Conservation (phyloP, 768 basidiomycete genomes). For the Tricholoma sp. region DNA sequence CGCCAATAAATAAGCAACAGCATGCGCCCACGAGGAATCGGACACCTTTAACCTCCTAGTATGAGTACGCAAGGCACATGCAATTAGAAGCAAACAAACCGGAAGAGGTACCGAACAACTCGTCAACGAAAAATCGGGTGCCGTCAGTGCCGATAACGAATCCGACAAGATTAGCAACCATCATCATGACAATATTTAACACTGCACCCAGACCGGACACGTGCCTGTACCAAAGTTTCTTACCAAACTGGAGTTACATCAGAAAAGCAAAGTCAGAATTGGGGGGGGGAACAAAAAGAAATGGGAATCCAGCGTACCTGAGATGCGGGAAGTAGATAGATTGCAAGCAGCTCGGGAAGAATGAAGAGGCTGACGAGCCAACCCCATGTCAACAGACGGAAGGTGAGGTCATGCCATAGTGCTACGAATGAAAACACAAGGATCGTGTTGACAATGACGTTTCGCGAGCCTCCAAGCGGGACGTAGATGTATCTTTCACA, state of each 20-base stretch:
- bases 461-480: conserved; percentile 73
- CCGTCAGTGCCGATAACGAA: conserved; percentile 91
- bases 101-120: conserved; percentile 59
- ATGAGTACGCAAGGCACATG: neutral
- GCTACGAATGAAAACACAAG: conserved; percentile 96
- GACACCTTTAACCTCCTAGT: conserved; percentile 40
- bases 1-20: conserved; percentile 69
- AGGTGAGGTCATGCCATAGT: conserved; percentile 93
- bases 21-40: conserved; percentile 58
- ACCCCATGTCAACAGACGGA: conserved; percentile 88
- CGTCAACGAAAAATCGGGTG: conserved; percentile 53
- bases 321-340: conserved; percentile 51
- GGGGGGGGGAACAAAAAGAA: too few relatives aligned
- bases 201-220: conserved; percentile 78
- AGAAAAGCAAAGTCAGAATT: conserved; percentile 1
- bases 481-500: conserved; percentile 88
- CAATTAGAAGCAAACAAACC: conserved; percentile 39
- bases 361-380: conserved; percentile 94
- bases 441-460: conserved; percentile 53
- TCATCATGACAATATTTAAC: conserved; percentile 83
- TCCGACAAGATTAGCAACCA: conserved; percentile 89
- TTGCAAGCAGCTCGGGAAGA: conserved; percentile 72
- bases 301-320: conserved; percentile 44
- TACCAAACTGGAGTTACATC: conserved; percentile 73
- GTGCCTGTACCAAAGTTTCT: conserved; percentile 77